These are phyloP conservation scores for Microbotryomycetes sp. DNA, from an alignment of 1,284 basidiomycete genomes.

Conservation along the genomic window DNA sequence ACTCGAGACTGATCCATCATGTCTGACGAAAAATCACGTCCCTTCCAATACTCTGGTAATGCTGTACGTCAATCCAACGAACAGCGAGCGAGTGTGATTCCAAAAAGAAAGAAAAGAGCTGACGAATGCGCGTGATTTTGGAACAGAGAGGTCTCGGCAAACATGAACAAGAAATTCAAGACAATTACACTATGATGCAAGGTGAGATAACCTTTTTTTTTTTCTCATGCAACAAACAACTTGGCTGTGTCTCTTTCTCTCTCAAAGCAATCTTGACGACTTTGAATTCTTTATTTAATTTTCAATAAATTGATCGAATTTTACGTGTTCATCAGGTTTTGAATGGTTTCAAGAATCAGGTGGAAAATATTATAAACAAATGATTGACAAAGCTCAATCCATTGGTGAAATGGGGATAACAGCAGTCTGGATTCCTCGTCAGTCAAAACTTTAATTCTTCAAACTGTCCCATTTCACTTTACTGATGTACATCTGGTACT, in stretches of 20 bases:
- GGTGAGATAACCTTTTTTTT: not conserved
- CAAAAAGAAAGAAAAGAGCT: no score
- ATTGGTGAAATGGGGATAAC: slow-evolving; percentile 76
- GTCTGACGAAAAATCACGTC: slow-evolving; percentile 13
- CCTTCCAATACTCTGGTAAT: slow-evolving; percentile 17
- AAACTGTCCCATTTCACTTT: not conserved
- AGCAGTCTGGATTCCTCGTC: slow-evolving; percentile 58
- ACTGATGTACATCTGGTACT: not conserved
- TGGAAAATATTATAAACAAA: slow-evolving; percentile 68
- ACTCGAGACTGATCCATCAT: not conserved
- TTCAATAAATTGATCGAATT: not conserved
- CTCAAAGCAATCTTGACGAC: no score
- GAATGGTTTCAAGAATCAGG: slow-evolving; percentile 47
- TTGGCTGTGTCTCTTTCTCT: not conserved
- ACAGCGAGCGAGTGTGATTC: not conserved
- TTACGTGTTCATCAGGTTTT: slow-evolving; percentile 9
- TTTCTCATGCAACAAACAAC: not conserved
- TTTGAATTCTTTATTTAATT: not conserved
- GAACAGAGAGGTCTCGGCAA: slow-evolving; percentile 28
- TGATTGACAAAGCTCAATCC: slow-evolving; percentile 61
- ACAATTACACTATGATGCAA: slow-evolving; percentile 29
- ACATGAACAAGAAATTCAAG: slow-evolving; percentile 12
- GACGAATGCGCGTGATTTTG: not conserved
- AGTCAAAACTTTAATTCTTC: slow-evolving; percentile 17
- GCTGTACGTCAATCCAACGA: slow-evolving; percentile 7